Evolutionary conservation across 1,284 basidiomycete species (phyloP).

Genomic region (Puccinia coronata): DNA sequence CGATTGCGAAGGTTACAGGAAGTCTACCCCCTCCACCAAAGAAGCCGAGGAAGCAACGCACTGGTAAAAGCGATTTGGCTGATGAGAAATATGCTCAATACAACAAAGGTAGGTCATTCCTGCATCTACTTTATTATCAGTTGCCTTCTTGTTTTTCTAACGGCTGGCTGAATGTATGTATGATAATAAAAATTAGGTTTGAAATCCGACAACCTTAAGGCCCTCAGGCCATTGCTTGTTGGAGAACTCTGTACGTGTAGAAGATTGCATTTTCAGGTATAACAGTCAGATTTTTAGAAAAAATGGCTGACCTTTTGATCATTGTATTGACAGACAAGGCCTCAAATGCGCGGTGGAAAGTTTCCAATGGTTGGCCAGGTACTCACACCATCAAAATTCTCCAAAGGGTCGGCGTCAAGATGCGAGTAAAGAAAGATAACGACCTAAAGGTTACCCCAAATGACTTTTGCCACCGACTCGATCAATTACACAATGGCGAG

Average conservation of each 20-base stretch:
- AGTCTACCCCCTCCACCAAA: not conserved
- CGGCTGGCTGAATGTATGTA: too few relatives aligned
- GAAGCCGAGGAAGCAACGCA: not conserved
- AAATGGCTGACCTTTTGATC: not conserved
- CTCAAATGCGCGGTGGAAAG: not conserved
- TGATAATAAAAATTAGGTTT: not conserved
- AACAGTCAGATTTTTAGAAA: not conserved
- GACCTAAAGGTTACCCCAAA: not conserved
- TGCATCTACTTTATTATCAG: not conserved
- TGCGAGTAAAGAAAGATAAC: slow-evolving; percentile 5
- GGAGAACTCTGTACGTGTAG: not conserved
- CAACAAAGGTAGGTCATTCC: not conserved
- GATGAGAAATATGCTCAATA: not conserved
- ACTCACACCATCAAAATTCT: not conserved
- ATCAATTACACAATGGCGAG: not conserved
- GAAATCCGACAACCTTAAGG: not conserved
- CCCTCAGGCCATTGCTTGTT: not conserved
- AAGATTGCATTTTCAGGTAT: not conserved
- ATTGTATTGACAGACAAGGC: not conserved
- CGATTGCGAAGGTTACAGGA: not conserved
- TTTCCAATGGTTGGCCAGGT: not conserved
- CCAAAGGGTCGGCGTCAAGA: not conserved
- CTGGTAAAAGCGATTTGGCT: not conserved
- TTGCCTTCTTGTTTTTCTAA: too few relatives aligned
- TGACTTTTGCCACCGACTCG: too few relatives aligned